phyloP scores from a whole-genome alignment of 2,329 filamentous ascomycete species.

The Dothistroma septosporum region DNA sequence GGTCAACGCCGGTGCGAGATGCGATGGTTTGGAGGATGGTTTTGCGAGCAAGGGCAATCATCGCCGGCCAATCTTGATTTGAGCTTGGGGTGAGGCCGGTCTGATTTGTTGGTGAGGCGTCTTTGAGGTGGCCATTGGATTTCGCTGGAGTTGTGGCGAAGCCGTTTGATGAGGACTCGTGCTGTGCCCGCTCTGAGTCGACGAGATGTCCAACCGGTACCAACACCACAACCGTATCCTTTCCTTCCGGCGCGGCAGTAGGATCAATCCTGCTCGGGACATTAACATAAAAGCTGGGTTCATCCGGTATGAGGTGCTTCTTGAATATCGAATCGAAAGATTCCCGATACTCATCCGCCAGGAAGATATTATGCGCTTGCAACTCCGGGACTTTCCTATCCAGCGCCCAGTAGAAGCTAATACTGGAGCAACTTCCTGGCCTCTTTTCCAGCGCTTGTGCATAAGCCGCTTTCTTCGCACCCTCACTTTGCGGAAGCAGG shows the following conservation, averaged over 20 bases:
- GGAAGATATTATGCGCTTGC: slow-evolving; percentile 70
- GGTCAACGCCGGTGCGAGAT: slow-evolving; percentile 55
- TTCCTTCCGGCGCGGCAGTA: slow-evolving; percentile 60
- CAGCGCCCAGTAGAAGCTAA: slow-evolving; percentile 74
- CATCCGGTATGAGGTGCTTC: slow-evolving; percentile 59
- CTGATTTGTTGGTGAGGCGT: slow-evolving; percentile 26
- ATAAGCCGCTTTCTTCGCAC: slow-evolving; percentile 26
- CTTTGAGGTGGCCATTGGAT: slow-evolving; percentile 22
- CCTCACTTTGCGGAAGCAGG: slow-evolving; percentile 52
- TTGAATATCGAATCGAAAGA: slow-evolving; percentile 76
- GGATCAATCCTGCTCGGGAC: slow-evolving; percentile 67
- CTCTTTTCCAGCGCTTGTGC: slow-evolving; percentile 46
- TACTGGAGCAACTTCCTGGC: slow-evolving; percentile 64
- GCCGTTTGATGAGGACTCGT: slow-evolving; percentile 29
- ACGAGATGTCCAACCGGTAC: slow-evolving; percentile 68
- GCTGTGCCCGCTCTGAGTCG: slow-evolving; percentile 14
- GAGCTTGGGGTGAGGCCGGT: slow-evolving; percentile 39
- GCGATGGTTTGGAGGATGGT: slow-evolving; percentile 60
- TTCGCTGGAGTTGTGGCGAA: slow-evolving; percentile 38
- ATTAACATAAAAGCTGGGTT: slow-evolving; percentile 74
- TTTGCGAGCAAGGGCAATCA: slow-evolving; percentile 56
- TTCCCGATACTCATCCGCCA: slow-evolving; percentile 66
- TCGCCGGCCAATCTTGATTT: slow-evolving; percentile 57
- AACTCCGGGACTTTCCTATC: slow-evolving; percentile 59
- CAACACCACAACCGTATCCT: slow-evolving; percentile 64